Conservation (phyloP, 305 asterid species). For the Fraxinus ornus region DNA sequence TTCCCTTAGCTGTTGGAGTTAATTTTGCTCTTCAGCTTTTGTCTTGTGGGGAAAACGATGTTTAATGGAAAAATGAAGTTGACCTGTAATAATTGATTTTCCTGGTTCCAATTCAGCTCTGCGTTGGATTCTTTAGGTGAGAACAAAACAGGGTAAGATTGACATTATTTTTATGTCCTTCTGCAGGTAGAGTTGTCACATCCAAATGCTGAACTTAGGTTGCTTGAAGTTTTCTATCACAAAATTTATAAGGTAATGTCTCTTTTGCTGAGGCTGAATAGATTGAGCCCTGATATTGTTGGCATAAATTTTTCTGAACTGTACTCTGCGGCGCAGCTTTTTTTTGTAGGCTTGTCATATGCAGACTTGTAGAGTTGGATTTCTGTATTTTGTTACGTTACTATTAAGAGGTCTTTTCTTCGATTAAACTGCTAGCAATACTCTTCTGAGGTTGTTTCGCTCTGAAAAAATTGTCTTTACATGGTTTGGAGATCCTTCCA, state of each 20-base stretch:
- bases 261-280: slow-evolving; percentile 9
- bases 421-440: background rate
- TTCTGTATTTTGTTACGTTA: background rate
- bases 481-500: background rate
- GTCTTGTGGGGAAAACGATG: background rate
- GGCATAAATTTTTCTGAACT: background rate
- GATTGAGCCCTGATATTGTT: slow-evolving; percentile 16
- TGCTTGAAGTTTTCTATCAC: slow-evolving; percentile 61
- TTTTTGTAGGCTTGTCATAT: background rate
- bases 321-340: background rate
- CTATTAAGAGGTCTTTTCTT: background rate
- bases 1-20: background rate
- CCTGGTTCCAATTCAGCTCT: background rate
- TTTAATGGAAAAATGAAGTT: background rate
- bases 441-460: background rate
- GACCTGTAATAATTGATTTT: background rate
- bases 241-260: slow-evolving; percentile 61
- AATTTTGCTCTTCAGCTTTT: background rate
- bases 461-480: background rate
- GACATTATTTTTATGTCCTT: slow-evolving; percentile 22
- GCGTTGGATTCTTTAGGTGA: background rate
- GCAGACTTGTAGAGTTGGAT: background rate
- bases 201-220: slow-evolving; percentile 56
- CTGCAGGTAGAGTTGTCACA: slow-evolving; percentile 53
- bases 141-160: background rate